Base-by-base conservation (phyloP, 495 filamentous ascomycete species). In the Parathielavia hyrcaniae region DNA sequence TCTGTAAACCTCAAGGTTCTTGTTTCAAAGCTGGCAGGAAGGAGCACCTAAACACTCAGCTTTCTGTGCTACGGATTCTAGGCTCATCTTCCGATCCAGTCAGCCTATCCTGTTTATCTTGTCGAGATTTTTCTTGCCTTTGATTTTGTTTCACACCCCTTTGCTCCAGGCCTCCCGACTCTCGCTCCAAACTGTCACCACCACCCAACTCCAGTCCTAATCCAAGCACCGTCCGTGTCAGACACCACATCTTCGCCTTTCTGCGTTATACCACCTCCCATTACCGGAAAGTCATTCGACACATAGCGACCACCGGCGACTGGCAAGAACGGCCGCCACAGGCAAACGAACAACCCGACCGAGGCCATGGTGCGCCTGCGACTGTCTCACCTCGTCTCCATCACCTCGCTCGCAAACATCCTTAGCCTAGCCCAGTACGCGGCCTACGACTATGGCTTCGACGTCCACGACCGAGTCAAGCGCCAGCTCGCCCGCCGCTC, bases 401-500 rank as follows among this genome's bases (percentile, higher is more conserved):
- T 50, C 14, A 8, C 59, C 35, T 52, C 13, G 35, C 45, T 60
- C 23, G 38, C 30, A 0, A 48, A 43, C 20, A 36, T 43, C 19
- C 50, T 47, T 19, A 50, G 53, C 17, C 16, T 64, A 40, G 58
- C 44, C 45, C 67, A 65, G 17, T 60, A 66, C 51, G 23, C 44
- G 12, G 19, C 55, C 53, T 78, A 78, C 54, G 58, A 76, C 58
- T 78, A 77, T 58, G 73, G 75, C 14, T 70, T 74, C 53, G 68
- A 71, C 59, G 60, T 65, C 38, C 53, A 59, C 16, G 54, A 17
- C 17, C 52, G 59, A 23, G 45, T 69, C 36, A 67, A 64, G 40
- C 68, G 68, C 19, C 61, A 69, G 45, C 19, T 64, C 4, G 50
- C 19, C 10, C 55, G 55, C 45, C 53, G 62, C 5, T 43, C 43